Evolutionary conservation across 495 filamentous ascomycete genomes (phyloP).

Genomic region (Penicillium dipodomyicola): DNA sequence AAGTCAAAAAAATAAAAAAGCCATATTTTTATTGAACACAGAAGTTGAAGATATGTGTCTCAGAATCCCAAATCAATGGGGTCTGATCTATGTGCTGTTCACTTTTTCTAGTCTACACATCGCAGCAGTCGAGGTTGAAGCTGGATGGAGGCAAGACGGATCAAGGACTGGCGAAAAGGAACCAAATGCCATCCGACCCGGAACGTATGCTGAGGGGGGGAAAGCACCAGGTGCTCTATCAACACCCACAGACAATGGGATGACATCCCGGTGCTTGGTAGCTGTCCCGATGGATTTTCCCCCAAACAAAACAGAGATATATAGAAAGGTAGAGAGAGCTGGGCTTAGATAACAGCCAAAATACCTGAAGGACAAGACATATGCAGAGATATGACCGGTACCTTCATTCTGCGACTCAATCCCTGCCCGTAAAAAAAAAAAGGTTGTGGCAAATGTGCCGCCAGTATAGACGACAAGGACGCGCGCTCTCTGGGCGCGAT

Average conservation of each 20-base stretch:
- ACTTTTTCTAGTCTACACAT: constrained; percentile 33
- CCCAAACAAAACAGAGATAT: constrained; percentile 13
- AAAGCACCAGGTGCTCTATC: constrained; percentile 4
- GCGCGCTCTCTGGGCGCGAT: constrained; percentile 17
- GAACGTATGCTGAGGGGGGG: constrained; percentile 21
- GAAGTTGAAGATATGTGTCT: constrained; percentile 23
- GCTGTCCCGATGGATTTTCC: neutral
- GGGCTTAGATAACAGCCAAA: constrained; percentile 10
- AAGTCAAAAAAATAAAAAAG: constrained; percentile 9
- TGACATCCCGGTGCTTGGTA: constrained; percentile 13
- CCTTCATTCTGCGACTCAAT: constrained; percentile 10
- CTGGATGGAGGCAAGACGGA: constrained; percentile 22
- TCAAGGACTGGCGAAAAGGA: constrained; percentile 36
- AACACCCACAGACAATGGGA: constrained; percentile 6
- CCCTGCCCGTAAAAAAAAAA: constrained; percentile 25
- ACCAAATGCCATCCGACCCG: constrained; percentile 38
- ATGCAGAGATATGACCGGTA: neutral
- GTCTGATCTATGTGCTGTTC: constrained; percentile 27
- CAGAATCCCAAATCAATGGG: constrained; percentile 16
- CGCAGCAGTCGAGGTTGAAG: constrained; percentile 22
- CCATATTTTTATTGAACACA: constrained; percentile 23
- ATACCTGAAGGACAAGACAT: constrained; percentile 1
- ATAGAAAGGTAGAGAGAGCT: constrained; percentile 9
- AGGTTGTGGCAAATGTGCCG: constrained; percentile 10
- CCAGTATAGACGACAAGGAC: constrained; percentile 10